Evolutionary conservation across 1,139 yeast genomes (phyloP), one percentile per base, ranked within the genome.

Genomic region (Blastobotrys indianensis): DNA sequence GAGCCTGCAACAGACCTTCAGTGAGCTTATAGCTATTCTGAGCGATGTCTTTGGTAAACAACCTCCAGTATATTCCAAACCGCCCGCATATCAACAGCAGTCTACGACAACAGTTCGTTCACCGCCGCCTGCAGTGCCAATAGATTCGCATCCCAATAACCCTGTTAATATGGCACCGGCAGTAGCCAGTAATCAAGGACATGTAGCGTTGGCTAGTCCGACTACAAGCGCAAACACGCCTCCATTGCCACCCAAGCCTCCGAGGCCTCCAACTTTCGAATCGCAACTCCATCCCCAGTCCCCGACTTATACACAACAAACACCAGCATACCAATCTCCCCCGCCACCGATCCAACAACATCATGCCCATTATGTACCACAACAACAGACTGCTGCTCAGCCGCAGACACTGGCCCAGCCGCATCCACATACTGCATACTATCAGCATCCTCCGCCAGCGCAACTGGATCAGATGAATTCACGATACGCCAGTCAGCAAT

Each of bases 61-160:
- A 46, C 76, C 79, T 0, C 81, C 81, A 0, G 70, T 77, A 10
- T 77, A 73, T 47, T 71, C 76, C 0, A 69, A 67, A 52, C 68
- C 72, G 10, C 53, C 55, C 3, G 66, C 52, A 29, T 44, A 43
- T 23, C 45, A n/a, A n/a, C n/a, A 32, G 40, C 13, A 39, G 34
- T 40, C 49, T 13, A 17, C 54, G 50, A 6, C 54, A 47, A 6
- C 54, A 51, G 1, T 51, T 34, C 51, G 54, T 30, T 48, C 42
- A 30, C 51, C 46, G 9, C 43, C 39, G 13, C 36, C 32, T 15
- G 40, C 38, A 9, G 37, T 23, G 13, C 5, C 37, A 13, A 34
- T 23, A n/a, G 37, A 17, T 9, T 25, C 37, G 9, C 17, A 17
- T 15, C 23, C 37, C 7, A 23, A 23, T 34, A 17, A 17, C 25